These are phyloP conservation scores for Fusarium pseudograminearum DNA, from an alignment of 2,329 filamentous ascomycete species.

Conservation along the genomic window DNA sequence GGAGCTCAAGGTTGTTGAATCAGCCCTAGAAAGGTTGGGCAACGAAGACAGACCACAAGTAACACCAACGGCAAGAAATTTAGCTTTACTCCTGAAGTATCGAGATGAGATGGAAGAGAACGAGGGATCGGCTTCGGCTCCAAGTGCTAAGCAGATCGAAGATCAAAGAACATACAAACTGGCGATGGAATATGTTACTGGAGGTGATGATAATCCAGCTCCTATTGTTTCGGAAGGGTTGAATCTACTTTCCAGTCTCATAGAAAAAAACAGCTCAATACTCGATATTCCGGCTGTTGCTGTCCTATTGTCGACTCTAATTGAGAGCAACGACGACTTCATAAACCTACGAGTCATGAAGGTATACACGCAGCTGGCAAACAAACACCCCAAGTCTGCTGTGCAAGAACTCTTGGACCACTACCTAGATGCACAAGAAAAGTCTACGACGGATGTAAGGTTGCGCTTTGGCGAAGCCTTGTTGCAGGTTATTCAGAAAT, in stretches of 20 bases:
- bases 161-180: constrained; percentile 72
- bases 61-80: constrained; percentile 67
- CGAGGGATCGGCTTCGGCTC: constrained; percentile 53
- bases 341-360: constrained; percentile 77
- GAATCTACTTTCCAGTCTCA: constrained; percentile 68
- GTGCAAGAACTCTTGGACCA: constrained; percentile 73
- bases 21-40: constrained; percentile 60
- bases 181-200: constrained; percentile 72
- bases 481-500: constrained; percentile 71
- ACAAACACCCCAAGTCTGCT: constrained; percentile 71
- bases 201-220: constrained; percentile 69
- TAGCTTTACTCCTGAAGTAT: constrained; percentile 67
- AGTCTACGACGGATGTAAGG: constrained; percentile 70
- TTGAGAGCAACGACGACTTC: constrained; percentile 77
- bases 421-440: constrained; percentile 74
- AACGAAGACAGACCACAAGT: constrained; percentile 55
- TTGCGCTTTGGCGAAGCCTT: constrained; percentile 77
- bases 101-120: constrained; percentile 65
- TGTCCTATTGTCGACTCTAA: constrained; percentile 71
- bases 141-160: constrained; percentile 64
- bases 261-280: constrained; percentile 66
- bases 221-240: constrained; percentile 76
- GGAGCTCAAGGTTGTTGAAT: constrained; percentile 61
- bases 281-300: constrained; percentile 75
- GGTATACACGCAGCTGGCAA: constrained; percentile 71